Conservation (phyloP, 306 rosid species). For the Mucuna pruriens region DNA sequence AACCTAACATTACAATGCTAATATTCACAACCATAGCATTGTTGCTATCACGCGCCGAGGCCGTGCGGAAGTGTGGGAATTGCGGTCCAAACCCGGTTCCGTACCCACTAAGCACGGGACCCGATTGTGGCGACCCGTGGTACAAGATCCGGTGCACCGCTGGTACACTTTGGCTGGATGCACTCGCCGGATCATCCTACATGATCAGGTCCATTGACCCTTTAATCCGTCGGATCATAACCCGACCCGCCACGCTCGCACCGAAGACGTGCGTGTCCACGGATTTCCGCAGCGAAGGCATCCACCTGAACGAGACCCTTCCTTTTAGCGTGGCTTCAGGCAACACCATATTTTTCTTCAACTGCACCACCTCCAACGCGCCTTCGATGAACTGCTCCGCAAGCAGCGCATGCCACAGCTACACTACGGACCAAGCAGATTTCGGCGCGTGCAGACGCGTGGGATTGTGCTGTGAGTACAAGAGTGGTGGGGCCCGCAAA, state of each 20-base stretch:
- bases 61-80: constrained; percentile 27
- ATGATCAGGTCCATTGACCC: constrained; percentile 39
- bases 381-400: constrained; percentile 41
- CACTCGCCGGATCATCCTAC: constrained; percentile 46
- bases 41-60: constrained; percentile 21
- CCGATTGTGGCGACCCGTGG: constrained; percentile 51
- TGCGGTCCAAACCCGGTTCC: constrained; percentile 54
- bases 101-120: constrained; percentile 53
- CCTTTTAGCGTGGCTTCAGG: constrained; percentile 41
- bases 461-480: constrained; percentile 41
- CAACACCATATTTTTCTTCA: constrained; percentile 48
- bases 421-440: constrained; percentile 33
- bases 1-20: constrained; percentile 22
- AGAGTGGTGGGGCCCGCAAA: constrained; percentile 20
- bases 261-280: constrained; percentile 37
- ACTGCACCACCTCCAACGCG: constrained; percentile 38
- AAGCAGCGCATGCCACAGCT: constrained; percentile 45
- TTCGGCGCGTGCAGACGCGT: constrained; percentile 7
- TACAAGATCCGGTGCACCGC: constrained; percentile 50
- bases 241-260: constrained; percentile 30
- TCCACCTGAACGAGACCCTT: constrained; percentile 43
- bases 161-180: constrained; percentile 47
- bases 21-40: constrained; percentile 12
- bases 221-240: constrained; percentile 13
- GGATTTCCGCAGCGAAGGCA: constrained; percentile 45